phyloP scores from a whole-genome alignment of 2,329 filamentous ascomycete species.

The Periconia sp. region DNA sequence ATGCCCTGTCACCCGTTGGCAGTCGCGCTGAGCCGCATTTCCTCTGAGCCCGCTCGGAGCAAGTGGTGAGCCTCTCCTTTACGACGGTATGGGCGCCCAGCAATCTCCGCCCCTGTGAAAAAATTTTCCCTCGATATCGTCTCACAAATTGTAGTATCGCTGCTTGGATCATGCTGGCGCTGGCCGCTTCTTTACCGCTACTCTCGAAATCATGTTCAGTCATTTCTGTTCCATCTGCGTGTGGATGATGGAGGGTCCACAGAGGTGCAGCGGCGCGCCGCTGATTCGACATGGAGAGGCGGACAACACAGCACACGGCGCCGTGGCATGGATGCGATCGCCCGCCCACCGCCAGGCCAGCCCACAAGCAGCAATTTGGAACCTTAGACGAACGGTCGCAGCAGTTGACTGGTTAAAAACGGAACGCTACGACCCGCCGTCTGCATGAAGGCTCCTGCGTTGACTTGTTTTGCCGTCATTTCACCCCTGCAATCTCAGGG shows the following conservation, averaged over 20 bases:
- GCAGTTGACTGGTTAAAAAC: constrained; percentile 35
- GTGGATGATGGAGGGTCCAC: constrained; percentile 29
- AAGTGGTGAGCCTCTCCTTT: constrained; percentile 22
- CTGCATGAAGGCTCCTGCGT: constrained; percentile 38
- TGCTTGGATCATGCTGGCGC: constrained; percentile 32
- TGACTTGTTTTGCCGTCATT: constrained; percentile 35
- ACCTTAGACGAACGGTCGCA: constrained; percentile 24
- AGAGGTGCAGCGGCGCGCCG: constrained; percentile 28
- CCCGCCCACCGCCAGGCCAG: constrained; percentile 29
- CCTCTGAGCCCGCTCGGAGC: constrained; percentile 34
- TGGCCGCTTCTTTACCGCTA: constrained; percentile 42
- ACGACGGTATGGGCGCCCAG: constrained; percentile 25
- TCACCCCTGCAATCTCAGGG: constrained; percentile 38
- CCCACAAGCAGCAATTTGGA: constrained; percentile 35
- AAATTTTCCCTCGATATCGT: constrained; percentile 39
- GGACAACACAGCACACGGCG: constrained; percentile 39
- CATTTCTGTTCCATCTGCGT: constrained; percentile 22
- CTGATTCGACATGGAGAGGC: constrained; percentile 38
- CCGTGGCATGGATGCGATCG: constrained; percentile 38
- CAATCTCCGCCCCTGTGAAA: constrained; percentile 44
- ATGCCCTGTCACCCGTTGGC: constrained; percentile 32
- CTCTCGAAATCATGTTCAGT: constrained; percentile 21
- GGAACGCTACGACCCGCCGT: constrained; percentile 39
- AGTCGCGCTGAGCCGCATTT: constrained; percentile 37
- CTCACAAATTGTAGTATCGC: constrained; percentile 35